Evolutionary conservation across 208 protist genomes (phyloP).

Genomic region (Leishmania amazonensis): DNA sequence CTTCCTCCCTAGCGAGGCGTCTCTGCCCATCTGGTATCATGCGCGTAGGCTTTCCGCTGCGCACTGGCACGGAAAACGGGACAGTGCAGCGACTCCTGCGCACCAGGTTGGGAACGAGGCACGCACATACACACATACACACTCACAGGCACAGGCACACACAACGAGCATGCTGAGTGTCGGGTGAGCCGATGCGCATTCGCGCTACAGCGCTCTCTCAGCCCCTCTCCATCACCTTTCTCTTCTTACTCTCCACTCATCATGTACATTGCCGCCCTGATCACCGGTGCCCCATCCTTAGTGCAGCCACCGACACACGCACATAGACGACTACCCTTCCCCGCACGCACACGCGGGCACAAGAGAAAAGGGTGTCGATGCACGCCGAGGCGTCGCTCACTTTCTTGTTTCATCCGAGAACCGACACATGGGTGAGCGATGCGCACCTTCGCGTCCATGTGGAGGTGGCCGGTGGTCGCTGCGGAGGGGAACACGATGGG

Average conservation of each 20-base stretch:
- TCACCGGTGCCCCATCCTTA: not conserved
- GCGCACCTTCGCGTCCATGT: slow-evolving; percentile 15
- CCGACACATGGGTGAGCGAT: slow-evolving; percentile 3
- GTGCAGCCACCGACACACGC: not conserved
- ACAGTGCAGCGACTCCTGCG: not conserved
- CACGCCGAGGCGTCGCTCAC: slow-evolving; percentile 11
- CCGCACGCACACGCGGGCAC: not conserved
- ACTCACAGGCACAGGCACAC: too few relatives aligned
- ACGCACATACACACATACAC: not conserved
- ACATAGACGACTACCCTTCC: not conserved
- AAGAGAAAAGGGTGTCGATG: slow-evolving; percentile 5
- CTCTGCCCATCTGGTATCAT: not conserved
- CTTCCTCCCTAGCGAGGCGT: not conserved
- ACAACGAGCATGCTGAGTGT: not conserved
- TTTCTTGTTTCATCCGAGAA: slow-evolving; percentile 12
- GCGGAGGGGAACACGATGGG: not conserved
- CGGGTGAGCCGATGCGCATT: not conserved
- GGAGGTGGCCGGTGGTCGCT: not conserved
- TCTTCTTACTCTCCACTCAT: not conserved
- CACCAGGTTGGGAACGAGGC: not conserved
- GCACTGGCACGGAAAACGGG: not conserved
- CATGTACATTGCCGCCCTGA: not conserved
- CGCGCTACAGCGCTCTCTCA: not conserved
- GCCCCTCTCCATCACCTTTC: not conserved
- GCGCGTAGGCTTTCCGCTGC: not conserved